Evolutionary conservation across 352 stramenopile species (phyloP).

Genomic region (Phytopythium ostracodes): DNA sequence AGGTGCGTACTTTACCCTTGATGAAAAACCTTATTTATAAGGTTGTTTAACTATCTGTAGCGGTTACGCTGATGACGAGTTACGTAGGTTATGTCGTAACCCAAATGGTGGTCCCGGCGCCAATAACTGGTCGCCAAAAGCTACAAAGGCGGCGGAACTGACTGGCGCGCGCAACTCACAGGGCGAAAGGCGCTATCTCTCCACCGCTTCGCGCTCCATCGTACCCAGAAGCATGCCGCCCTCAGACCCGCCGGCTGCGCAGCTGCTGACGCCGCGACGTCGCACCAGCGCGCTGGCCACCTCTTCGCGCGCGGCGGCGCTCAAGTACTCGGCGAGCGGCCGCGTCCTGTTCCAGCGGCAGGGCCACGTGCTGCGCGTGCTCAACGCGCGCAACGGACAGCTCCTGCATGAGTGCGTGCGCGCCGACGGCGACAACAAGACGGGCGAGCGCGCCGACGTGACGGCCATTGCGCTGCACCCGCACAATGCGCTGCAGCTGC

Average conservation of each 20-base stretch:
- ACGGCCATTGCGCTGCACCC: slow-evolving; percentile 60
- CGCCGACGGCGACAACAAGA: slow-evolving; percentile 6
- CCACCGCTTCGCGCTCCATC: background rate
- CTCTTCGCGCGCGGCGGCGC: slow-evolving; percentile 12
- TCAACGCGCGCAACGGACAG: slow-evolving; percentile 67
- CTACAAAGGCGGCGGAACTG: background rate
- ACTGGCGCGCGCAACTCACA: slow-evolving; percentile 1
- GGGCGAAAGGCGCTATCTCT: background rate
- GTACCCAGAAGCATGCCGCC: background rate
- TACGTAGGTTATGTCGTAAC: background rate
- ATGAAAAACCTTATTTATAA: no score
- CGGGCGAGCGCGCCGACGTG: slow-evolving; percentile 19
- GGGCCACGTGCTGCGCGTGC: slow-evolving; percentile 63
- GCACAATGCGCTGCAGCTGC: slow-evolving; percentile 62
- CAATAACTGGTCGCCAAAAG: slow-evolving; percentile 6
- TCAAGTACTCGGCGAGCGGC: slow-evolving; percentile 62
- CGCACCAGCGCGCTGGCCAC: background rate
- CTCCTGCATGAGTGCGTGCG: slow-evolving; percentile 72
- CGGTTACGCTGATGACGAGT: background rate
- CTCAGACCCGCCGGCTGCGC: slow-evolving; percentile 6
- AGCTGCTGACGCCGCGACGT: slow-evolving; percentile 30
- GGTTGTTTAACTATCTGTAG: background rate
- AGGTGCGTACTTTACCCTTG: background rate
- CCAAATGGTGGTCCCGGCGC: background rate
- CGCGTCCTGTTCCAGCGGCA: slow-evolving; percentile 80